Conservation (phyloP, 495 filamentous ascomycete genomes). For the Thermochaetoides thermophila region DNA sequence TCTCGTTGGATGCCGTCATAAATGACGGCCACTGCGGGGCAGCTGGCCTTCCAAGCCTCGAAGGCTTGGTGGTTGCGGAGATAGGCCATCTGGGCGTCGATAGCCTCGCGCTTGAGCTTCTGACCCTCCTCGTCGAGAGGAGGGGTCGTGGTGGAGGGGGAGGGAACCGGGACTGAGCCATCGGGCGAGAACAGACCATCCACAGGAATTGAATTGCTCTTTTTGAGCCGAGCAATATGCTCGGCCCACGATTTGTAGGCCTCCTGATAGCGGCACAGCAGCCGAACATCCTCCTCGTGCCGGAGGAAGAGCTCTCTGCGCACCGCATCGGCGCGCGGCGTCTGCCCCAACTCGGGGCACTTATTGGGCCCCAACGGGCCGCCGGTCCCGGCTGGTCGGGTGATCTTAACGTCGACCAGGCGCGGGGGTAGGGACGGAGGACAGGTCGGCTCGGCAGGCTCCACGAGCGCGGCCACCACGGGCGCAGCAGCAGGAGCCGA, state of each 20-base stretch:
- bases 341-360: not conserved
- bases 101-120: not conserved
- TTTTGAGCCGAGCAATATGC: not conserved
- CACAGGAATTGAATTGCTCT: no score
- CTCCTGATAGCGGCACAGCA: not conserved
- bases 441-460: not conserved
- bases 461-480: not conserved
- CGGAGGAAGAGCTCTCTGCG: not conserved
- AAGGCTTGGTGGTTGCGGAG: not conserved
- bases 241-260: not conserved
- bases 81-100: slow-evolving; percentile 1
- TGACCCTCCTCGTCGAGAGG: not conserved
- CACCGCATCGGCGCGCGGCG: slow-evolving; percentile 1
- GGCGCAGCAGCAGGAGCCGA: not conserved
- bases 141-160: no score
- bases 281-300: not conserved
- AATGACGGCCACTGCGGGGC: not conserved
- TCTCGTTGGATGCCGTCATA: not conserved
- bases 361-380: slow-evolving; percentile 1
- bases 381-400: not conserved
- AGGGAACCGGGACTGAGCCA: no score
- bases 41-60: not conserved
- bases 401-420: slow-evolving; percentile 2
- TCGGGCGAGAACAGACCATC: no score
- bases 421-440: not conserved